Evolutionary conservation across 2,329 filamentous ascomycete species (phyloP).

Genomic region (Cordyceps fumosorosea): DNA sequence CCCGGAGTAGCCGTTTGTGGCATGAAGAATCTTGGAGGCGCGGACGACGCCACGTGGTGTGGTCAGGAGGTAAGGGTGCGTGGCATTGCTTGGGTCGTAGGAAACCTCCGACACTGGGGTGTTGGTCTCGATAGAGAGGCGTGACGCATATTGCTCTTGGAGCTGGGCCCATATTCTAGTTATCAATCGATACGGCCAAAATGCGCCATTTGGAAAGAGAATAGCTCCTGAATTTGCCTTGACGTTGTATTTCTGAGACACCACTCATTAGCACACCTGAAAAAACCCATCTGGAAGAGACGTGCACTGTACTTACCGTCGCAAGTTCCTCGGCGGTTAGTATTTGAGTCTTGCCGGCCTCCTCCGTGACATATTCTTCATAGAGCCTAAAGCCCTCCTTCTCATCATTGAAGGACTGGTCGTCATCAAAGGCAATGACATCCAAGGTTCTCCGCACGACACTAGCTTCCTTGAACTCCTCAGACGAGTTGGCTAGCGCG

Average conservation of each 20-base stretch:
- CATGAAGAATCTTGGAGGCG: conserved; percentile 45
- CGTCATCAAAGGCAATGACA: conserved; percentile 15
- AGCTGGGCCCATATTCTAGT: conserved; percentile 33
- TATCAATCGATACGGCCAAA: conserved; percentile 44
- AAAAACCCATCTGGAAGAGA: background rate
- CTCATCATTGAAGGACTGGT: conserved; percentile 17
- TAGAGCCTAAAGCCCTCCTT: conserved; percentile 14
- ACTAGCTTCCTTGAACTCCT: conserved; percentile 2
- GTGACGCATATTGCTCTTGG: conserved; percentile 18
- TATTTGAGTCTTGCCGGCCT: background rate
- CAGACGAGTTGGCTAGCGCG: conserved; percentile 13
- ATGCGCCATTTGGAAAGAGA: conserved; percentile 26
- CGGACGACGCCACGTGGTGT: conserved; percentile 39
- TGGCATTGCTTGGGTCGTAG: conserved; percentile 11
- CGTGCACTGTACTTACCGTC: background rate
- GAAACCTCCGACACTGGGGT: conserved; percentile 25
- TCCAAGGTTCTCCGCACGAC: conserved; percentile 9
- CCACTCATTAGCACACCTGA: background rate
- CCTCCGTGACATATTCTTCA: conserved; percentile 18
- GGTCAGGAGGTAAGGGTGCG: conserved; percentile 31
- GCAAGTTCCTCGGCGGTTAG: background rate
- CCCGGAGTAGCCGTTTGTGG: conserved; percentile 46
- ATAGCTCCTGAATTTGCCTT: conserved; percentile 24
- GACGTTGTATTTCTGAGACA: conserved; percentile 18
- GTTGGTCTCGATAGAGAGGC: conserved; percentile 30